Evolutionary conservation across 2,329 filamentous ascomycete species (phyloP).

Genomic region (Aureobasidium melanogenum): DNA sequence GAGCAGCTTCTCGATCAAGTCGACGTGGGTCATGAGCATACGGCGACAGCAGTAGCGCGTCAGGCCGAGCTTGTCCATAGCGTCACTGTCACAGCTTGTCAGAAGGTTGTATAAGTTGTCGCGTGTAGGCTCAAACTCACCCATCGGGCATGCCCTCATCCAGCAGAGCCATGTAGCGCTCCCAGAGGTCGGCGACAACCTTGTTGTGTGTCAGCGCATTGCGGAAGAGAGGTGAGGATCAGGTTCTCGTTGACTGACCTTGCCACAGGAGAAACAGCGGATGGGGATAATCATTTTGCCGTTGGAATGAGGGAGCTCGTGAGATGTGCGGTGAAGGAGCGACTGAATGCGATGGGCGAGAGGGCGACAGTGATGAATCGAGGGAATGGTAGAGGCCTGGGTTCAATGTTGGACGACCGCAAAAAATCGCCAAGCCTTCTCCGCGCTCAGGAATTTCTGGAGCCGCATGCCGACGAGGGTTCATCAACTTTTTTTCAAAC

Average conservation of each 20-base stretch:
- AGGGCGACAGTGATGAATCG: neutral
- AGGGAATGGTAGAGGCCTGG: neutral
- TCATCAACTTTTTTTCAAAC: neutral
- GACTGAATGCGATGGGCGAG: neutral
- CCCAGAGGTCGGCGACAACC: constrained; percentile 97
- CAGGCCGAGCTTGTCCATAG: constrained; percentile 88
- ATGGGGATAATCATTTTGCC: constrained; percentile 88
- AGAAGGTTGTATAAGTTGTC: neutral
- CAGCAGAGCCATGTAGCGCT: constrained; percentile 83
- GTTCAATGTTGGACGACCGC: neutral
- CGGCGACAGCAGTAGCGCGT: constrained; percentile 97
- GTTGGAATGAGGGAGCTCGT: neutral
- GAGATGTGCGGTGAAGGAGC: neutral
- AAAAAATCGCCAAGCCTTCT: constrained; percentile 1
- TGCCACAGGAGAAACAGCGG: constrained; percentile 97
- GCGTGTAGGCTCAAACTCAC: constrained; percentile 15
- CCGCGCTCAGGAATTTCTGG: constrained; percentile 6
- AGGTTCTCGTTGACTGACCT: constrained; percentile 50
- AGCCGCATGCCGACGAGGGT: neutral
- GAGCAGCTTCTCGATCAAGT: constrained; percentile 95
- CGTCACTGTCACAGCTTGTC: constrained; percentile 54
- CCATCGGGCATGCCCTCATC: constrained; percentile 50
- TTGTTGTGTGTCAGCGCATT: constrained; percentile 30
- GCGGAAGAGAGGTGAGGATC: neutral
- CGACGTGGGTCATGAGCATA: constrained; percentile 99